A percentile compares a stretch with the other conserved stretches of the same genome.
Evolutionary conservation across 78 protist species (phyloP).

Genomic region (Pelomyxa schiedti): DNA sequence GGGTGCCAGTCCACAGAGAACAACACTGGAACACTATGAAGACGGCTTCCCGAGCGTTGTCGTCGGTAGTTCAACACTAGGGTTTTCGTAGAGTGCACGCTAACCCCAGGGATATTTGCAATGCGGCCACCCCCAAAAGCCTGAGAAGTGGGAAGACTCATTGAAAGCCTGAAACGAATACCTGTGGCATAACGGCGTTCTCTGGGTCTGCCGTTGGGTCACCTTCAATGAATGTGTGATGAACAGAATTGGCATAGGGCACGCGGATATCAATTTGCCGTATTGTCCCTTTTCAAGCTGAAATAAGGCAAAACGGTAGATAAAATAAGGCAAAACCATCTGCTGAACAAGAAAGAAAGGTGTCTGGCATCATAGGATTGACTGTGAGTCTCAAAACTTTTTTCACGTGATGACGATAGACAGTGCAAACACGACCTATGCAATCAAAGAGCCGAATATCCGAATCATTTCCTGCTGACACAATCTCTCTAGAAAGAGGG

Average conservation of each 20-base stretch:
- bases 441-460: constrained; percentile 32
- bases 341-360: constrained; percentile 16
- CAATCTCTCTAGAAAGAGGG: constrained; percentile 7
- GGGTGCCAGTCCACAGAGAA: constrained; percentile 49
- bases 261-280: constrained; percentile 28
- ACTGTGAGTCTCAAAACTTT: constrained; percentile 26
- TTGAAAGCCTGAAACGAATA: background rate
- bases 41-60: too few relatives aligned
- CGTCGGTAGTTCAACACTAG: background rate
- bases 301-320: background rate
- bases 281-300: too few relatives aligned
- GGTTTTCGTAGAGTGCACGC: background rate
- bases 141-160: too few relatives aligned
- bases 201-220: constrained; percentile 1
- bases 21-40: background rate
- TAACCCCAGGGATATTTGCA: background rate
- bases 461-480: constrained; percentile 47
- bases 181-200: constrained; percentile 4
- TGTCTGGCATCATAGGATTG: constrained; percentile 8
- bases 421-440: constrained; percentile 12
- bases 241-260: constrained; percentile 2
- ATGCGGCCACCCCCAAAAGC: constrained; percentile 34
- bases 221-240: constrained; percentile 18
- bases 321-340: constrained; percentile 21
- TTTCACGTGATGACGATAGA: constrained; percentile 26